These are phyloP conservation scores for Thymus mandschuricus DNA, from an alignment of 257 asterid genomes.

Conservation along the genomic window DNA sequence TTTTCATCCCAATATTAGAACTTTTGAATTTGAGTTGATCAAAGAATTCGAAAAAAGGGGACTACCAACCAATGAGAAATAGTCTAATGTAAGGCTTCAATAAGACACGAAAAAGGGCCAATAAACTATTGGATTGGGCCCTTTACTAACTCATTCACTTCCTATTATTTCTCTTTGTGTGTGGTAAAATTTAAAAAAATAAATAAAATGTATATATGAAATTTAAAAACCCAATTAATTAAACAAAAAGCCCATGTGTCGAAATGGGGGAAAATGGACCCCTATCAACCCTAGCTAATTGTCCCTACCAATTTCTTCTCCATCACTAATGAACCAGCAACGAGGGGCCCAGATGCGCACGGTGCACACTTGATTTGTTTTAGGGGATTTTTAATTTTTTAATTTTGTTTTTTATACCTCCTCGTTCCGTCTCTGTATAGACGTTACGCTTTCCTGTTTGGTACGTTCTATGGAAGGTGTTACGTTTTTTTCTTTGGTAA, in stretches of 20 bases:
- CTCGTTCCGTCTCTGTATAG: no score
- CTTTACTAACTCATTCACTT: background rate
- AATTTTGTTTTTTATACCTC: no score
- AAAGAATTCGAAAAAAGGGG: background rate
- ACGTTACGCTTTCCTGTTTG: no score
- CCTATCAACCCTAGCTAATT: conserved; percentile 12
- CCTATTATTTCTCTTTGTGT: background rate
- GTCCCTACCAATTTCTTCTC: conserved; percentile 46
- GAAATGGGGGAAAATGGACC: conserved; percentile 37
- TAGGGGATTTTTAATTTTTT: conserved; percentile 18
- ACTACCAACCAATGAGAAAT: conserved; percentile 30
- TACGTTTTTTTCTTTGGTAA: no score
- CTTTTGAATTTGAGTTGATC: conserved; percentile 20
- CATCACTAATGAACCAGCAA: conserved; percentile 30
- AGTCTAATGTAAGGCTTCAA: conserved; percentile 35
- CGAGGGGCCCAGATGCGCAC: conserved; percentile 46
- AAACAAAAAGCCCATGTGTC: conserved; percentile 34
- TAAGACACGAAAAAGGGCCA: conserved; percentile 45
- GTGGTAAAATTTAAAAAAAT: conserved; percentile 28
- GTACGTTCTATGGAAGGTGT: no score
- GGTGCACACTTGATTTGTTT: conserved; percentile 39
- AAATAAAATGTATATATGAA: background rate
- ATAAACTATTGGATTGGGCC: conserved; percentile 31
- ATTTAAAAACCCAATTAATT: conserved; percentile 7
- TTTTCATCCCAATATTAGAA: background rate